Percentiles rank a stretch among this genome's conserved stretches.
These are phyloP conservation scores for Penicillium malachiteum DNA, from an alignment of 495 filamentous ascomycete species.

Conservation along the genomic window DNA sequence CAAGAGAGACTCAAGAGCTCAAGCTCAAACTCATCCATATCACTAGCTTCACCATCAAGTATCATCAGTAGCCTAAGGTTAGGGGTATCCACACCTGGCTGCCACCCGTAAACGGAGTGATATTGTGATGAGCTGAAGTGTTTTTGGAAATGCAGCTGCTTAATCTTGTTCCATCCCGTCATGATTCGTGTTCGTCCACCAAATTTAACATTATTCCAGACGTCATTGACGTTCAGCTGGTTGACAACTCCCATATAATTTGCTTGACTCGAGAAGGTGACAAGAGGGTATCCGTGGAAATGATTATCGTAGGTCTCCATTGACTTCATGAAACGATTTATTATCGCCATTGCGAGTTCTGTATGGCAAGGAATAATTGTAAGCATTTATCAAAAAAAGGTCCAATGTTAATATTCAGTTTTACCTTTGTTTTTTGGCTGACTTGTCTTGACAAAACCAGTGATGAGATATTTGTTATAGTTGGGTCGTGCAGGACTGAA, in stretches of 20 bases:
- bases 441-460: conserved; percentile 28
- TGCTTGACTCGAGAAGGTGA: conserved; percentile 39
- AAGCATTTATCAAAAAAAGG: neutral
- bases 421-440: conserved; percentile 48
- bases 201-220: conserved; percentile 37
- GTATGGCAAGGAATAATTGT: neutral
- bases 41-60: conserved; percentile 45
- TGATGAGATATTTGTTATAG: conserved; percentile 47
- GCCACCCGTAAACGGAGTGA: conserved; percentile 49
- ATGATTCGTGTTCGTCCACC: conserved; percentile 44
- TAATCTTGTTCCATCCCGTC: conserved; percentile 49
- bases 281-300: conserved; percentile 39
- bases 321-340: conserved; percentile 44
- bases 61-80: conserved; percentile 43
- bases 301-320: conserved; percentile 42
- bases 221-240: conserved; percentile 33
- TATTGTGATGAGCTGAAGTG: conserved; percentile 43
- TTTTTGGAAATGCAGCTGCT: conserved; percentile 47
- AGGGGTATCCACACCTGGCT: conserved; percentile 45
- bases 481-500: conserved; percentile 40
- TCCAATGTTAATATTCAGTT: neutral
- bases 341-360: conserved; percentile 46
- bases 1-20: conserved; percentile 44
- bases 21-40: conserved; percentile 53
- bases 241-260: conserved; percentile 37